A percentile compares a stretch with the other conserved stretches of the same genome.
These are phyloP conservation scores for Kwoniella botswanensis DNA, from an alignment of 768 basidiomycete species.

Conservation along the genomic window DNA sequence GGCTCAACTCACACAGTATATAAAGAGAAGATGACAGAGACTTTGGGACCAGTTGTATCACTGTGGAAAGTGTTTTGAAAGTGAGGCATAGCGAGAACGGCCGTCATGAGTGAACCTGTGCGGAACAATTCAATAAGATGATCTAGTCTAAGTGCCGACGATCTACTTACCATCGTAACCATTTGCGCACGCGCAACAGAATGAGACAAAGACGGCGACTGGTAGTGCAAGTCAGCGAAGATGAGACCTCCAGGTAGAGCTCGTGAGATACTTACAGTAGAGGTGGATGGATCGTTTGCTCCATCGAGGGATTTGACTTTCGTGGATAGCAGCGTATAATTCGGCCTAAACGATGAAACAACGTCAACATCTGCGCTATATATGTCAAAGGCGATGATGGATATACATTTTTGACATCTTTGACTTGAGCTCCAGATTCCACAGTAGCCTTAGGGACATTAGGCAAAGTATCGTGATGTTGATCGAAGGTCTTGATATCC, in stretches of 20 bases:
- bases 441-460: conserved; percentile 4
- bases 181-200: conserved; percentile 39
- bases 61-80: conserved; percentile 39
- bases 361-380: background rate
- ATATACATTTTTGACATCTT: conserved; percentile 24
- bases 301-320: conserved; percentile 28
- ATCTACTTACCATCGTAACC: conserved; percentile 38
- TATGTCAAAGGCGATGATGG: background rate
- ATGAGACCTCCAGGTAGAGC: background rate
- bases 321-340: conserved; percentile 29
- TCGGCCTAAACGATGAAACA: conserved; percentile 17
- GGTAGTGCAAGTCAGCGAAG: background rate
- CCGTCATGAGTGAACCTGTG: conserved; percentile 38
- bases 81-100: conserved; percentile 39
- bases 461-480: conserved; percentile 2
- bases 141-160: background rate
- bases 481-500: conserved; percentile 18
- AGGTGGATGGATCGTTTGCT: conserved; percentile 25
- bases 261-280: conserved; percentile 20
- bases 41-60: conserved; percentile 28
- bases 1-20: conserved; percentile 30
- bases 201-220: conserved; percentile 33
- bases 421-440: conserved; percentile 12
- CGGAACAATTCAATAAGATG: background rate
- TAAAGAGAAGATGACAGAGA: conserved; percentile 43